Percentiles rank a stretch among this genome's conserved stretches.
phyloP scores from a whole-genome alignment of 805 yeast species.

The Metschnikowia gelsemii region DNA sequence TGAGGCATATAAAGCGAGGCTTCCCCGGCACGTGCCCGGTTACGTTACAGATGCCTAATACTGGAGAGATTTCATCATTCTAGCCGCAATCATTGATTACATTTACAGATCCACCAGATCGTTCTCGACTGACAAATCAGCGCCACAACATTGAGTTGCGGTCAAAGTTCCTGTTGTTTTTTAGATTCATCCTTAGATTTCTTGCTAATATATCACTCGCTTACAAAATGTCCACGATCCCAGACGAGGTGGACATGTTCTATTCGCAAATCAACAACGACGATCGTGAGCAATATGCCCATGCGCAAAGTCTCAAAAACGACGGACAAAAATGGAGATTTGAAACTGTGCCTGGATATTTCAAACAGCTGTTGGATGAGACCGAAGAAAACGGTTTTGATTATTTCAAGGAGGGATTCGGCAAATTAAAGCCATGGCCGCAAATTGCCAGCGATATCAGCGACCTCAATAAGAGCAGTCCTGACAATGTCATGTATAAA shows the following conservation, averaged over 20 bases:
- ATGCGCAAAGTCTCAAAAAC: conserved; percentile 8
- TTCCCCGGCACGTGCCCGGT: too few relatives aligned
- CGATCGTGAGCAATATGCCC: conserved; percentile 22
- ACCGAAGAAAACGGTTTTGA: conserved; percentile 46
- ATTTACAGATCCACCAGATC: too few relatives aligned
- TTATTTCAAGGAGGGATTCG: conserved; percentile 45
- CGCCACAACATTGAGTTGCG: neutral
- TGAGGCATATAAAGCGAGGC: too few relatives aligned
- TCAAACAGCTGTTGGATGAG: conserved; percentile 42
- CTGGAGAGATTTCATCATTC: too few relatives aligned
- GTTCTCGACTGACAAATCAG: too few relatives aligned
- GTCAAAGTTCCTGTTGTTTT: neutral
- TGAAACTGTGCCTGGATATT: conserved; percentile 42
- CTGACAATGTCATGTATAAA: conserved; percentile 38
- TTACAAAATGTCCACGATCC: conserved; percentile 20
- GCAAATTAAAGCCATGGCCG: conserved; percentile 32
- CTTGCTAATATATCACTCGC: neutral
- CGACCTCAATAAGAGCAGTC: conserved; percentile 33
- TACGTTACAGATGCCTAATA: too few relatives aligned
- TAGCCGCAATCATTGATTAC: too few relatives aligned
- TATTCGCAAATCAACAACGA: conserved; percentile 28
- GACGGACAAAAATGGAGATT: conserved; percentile 35
- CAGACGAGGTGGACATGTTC: conserved; percentile 29
- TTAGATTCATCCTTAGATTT: neutral
- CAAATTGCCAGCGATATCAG: conserved; percentile 25